A percentile compares a stretch with the other conserved stretches of the same genome.
Conservation (phyloP, 2,329 filamentous ascomycete genomes). For the Fusarium acutatum region DNA sequence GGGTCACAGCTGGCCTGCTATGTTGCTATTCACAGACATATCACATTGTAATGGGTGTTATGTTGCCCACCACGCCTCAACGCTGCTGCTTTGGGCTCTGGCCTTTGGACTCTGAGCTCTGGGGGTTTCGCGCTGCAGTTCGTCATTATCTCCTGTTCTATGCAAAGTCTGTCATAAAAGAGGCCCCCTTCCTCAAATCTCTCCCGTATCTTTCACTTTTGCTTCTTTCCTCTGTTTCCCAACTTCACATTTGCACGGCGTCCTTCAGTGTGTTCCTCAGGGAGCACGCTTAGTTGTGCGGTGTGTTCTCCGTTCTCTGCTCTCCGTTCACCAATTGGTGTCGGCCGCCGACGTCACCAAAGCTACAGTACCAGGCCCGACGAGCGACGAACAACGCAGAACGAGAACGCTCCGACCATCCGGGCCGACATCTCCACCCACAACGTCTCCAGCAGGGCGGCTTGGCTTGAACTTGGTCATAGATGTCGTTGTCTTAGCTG, state of each 20-base stretch:
- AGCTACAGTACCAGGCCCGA: conserved; percentile 34
- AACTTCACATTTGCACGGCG: background rate
- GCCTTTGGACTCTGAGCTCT: background rate
- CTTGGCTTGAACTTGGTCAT: conserved; percentile 40
- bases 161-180: conserved; percentile 28
- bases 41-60: conserved; percentile 16
- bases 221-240: conserved; percentile 1
- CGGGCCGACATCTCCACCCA: conserved; percentile 44
- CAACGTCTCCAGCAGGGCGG: conserved; percentile 40
- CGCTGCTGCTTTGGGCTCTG: background rate
- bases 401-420: conserved; percentile 42
- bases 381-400: conserved; percentile 32
- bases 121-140: background rate
- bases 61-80: conserved; percentile 2
- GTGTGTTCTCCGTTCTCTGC: conserved; percentile 19
- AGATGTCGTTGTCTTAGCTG: conserved; percentile 26
- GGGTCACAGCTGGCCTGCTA: conserved; percentile 7
- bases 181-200: background rate
- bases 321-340: conserved; percentile 23
- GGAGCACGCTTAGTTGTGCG: conserved; percentile 28
- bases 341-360: conserved; percentile 42
- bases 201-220: background rate
- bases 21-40: conserved; percentile 18
- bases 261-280: conserved; percentile 24
- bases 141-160: conserved; percentile 17